Evolutionary conservation across 306 rosid genomes (phyloP).

Genomic region (Carpinus viminea): DNA sequence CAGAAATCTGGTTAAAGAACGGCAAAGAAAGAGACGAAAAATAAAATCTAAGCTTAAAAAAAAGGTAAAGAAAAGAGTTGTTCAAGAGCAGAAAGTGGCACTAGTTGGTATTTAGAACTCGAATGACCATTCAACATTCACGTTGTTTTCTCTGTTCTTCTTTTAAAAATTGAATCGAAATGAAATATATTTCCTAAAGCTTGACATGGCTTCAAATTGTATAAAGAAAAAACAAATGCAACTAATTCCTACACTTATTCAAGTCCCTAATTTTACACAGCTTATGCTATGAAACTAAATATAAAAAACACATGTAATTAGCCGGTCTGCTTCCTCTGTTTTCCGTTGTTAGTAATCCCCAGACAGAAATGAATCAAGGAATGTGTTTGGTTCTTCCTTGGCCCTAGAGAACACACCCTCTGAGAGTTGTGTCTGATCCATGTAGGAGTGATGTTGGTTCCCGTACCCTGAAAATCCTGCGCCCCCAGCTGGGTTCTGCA

Average conservation of each 20-base stretch:
- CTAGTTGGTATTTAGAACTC: background rate
- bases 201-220: conserved; percentile 1
- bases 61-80: background rate
- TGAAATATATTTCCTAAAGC: conserved; percentile 7
- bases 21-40: background rate
- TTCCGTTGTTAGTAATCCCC: conserved; percentile 33
- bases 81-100: background rate
- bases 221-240: conserved; percentile 25
- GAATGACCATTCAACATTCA: conserved; percentile 7
- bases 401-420: conserved; percentile 32
- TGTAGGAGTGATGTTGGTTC: conserved; percentile 21
- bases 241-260: conserved; percentile 12
- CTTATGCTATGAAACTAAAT: conserved; percentile 32
- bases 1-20: background rate
- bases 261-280: conserved; percentile 22
- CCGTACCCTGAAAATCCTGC: conserved; percentile 26
- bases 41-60: background rate
- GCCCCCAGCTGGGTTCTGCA: conserved; percentile 31
- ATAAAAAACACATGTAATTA: conserved; percentile 27
- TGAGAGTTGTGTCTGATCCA: conserved; percentile 32
- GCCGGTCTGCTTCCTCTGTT: background rate
- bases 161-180: conserved; percentile 7
- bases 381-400: conserved; percentile 46
- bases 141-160: conserved; percentile 16
- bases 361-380: conserved; percentile 44